Conservation (phyloP, 2,329 filamentous ascomycete genomes). For the Cucurbitaria berberidis region DNA sequence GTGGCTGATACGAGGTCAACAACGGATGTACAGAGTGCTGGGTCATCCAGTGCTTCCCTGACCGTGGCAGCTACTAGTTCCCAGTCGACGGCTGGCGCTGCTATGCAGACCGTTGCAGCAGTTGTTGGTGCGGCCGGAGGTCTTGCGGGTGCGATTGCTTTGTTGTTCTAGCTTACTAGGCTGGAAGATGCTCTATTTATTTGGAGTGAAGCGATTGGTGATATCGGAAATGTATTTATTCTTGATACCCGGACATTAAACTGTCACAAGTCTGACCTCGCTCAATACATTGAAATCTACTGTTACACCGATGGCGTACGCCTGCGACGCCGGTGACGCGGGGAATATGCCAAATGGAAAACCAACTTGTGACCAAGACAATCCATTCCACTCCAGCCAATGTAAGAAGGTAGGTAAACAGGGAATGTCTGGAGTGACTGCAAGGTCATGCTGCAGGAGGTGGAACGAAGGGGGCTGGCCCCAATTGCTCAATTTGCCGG, state of each 20-base stretch:
- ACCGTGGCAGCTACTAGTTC: neutral
- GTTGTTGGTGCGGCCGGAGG: constrained; percentile 2
- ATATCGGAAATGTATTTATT: neutral
- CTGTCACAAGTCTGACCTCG: neutral
- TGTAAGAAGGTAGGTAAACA: constrained; percentile 9
- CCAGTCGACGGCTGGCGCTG: constrained; percentile 3
- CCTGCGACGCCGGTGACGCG: neutral
- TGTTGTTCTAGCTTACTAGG: constrained; percentile 1
- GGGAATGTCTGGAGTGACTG: neutral
- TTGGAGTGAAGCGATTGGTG: neutral
- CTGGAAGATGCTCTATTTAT: neutral
- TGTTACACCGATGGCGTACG: neutral
- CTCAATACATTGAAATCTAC: neutral
- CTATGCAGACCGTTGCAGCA: constrained; percentile 1
- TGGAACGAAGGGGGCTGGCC: constrained; percentile 38
- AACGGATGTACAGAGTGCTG: neutral
- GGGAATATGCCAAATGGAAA: neutral
- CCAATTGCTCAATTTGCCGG: constrained; percentile 75
- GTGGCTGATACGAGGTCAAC: neutral
- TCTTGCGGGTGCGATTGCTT: constrained; percentile 6
- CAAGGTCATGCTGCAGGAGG: constrained; percentile 23
- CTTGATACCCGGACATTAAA: neutral
- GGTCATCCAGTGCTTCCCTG: neutral
- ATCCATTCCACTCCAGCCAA: constrained; percentile 14
- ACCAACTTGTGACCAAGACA: neutral